Evolutionary conservation across 2,329 filamentous ascomycete genomes (phyloP), one percentile per base, ranked within the genome.

Genomic region (Alternaria tenuissima): DNA sequence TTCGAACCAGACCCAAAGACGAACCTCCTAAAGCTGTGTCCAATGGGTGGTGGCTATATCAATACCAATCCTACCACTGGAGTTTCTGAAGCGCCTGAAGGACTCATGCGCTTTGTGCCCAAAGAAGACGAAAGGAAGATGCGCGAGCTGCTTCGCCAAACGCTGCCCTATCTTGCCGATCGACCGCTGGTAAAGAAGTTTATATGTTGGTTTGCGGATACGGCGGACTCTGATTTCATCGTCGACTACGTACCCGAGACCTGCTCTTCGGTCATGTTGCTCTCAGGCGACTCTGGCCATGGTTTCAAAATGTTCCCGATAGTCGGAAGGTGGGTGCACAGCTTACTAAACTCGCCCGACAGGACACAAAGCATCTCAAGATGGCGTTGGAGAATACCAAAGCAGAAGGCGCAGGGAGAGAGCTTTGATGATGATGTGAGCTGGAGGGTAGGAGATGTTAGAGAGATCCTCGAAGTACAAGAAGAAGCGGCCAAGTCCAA

Each of bases 201-300:
- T 1, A 73, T 89, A n/a, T 89, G 88, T 69, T 89, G 87, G 87
- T 87, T 87, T 61, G 86, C 86, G 0, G 88, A 90, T 66, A 87
- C 86, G 0, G 79, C 75, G 7, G 85, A 88, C 66, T 87, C 86
- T 0, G 85, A 89, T 47, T 89, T 83, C 63, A 81, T 87, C 49
- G 81, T 89, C 43, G 87, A 89, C 68, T 86, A 82, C 54, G 83
- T 89, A 0, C 87, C 87, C 0, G 72, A 77, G 0, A 84, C 80
- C 0, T 71, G 74, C 1, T 75, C 77, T 2, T 82, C 80, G 0
- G 78, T 88, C 3, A 72, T 89, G 3, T 69, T 87, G 0, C 63
- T 85, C 0, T 83, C 84, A 0, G 87, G 87, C 0, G 87, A 89
- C 66, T 89, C 86, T 1, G 87, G 86, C 0, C 87, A 89, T 67